Evolutionary conservation across 2,329 filamentous ascomycete species (phyloP).

Genomic region (Xylaria arbuscula): DNA sequence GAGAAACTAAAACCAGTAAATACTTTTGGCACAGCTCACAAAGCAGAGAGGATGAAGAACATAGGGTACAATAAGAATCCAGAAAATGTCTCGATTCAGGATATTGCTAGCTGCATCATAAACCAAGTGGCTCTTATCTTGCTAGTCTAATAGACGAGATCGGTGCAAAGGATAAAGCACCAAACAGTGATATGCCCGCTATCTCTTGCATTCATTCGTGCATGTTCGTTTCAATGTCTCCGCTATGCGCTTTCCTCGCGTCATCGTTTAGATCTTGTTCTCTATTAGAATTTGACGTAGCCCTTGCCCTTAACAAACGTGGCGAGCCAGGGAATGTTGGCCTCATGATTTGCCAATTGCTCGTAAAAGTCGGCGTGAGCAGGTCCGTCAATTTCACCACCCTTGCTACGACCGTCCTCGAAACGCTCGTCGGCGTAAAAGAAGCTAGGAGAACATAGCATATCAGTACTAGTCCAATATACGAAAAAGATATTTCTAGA

Average conservation of each 20-base stretch:
- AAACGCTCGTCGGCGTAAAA: constrained; percentile 53
- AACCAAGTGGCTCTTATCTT: too few relatives aligned
- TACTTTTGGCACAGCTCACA: constrained; percentile 54
- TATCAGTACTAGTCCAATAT: constrained; percentile 20
- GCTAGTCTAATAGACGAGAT: too few relatives aligned
- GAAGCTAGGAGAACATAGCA: constrained; percentile 45
- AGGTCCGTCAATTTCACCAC: constrained; percentile 45
- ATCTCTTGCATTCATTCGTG: constrained; percentile 37
- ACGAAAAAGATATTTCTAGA: neutral
- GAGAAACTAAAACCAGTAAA: too few relatives aligned
- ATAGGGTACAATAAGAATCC: constrained; percentile 53
- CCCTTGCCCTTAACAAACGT: constrained; percentile 32
- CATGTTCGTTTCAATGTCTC: neutral
- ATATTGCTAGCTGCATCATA: too few relatives aligned
- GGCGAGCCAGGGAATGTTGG: constrained; percentile 23
- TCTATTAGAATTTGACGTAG: constrained; percentile 19
- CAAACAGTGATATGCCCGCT: constrained; percentile 47
- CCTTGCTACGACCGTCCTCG: constrained; percentile 46
- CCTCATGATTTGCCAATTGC: constrained; percentile 23
- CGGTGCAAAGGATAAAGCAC: too few relatives aligned
- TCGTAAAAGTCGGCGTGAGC: constrained; percentile 30
- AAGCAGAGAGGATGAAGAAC: constrained; percentile 43
- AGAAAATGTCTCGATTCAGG: too few relatives aligned
- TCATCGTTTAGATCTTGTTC: neutral
- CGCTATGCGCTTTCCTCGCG: neutral